Conservation (phyloP, 345 rosid species). For the Camelina laxa region DNA sequence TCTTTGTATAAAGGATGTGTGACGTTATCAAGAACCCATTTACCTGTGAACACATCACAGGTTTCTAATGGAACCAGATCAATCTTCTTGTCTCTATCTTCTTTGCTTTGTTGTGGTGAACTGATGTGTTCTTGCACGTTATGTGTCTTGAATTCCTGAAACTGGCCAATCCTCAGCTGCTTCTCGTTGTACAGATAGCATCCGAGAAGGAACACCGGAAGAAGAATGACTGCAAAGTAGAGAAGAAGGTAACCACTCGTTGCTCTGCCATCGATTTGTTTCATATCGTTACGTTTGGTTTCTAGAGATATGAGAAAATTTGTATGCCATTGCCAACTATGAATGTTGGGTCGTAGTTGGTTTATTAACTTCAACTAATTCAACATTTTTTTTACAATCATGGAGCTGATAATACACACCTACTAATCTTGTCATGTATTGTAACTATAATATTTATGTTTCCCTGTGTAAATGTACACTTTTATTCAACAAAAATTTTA, state of each 20-base stretch:
- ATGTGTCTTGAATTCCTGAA: constrained; percentile 35
- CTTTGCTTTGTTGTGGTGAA: constrained; percentile 23
- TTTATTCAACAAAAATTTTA: background rate
- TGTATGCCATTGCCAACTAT: constrained; percentile 4
- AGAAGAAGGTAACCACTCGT: constrained; percentile 43
- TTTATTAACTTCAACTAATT: constrained; percentile 20
- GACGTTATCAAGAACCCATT: constrained; percentile 73
- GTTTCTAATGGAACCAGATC: constrained; percentile 49
- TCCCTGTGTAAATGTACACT: constrained; percentile 6
- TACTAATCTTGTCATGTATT: constrained; percentile 32
- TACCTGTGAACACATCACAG: constrained; percentile 79
- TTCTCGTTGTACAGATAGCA: constrained; percentile 50
- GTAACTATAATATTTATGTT: background rate
- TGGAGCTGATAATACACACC: constrained; percentile 34
- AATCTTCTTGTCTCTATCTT: constrained; percentile 24
- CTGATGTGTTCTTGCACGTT: constrained; percentile 17
- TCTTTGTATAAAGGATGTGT: constrained; percentile 75
- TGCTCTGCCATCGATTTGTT: constrained; percentile 34
- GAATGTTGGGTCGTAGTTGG: constrained; percentile 14
- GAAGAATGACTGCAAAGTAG: constrained; percentile 38
- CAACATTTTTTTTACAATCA: constrained; percentile 10
- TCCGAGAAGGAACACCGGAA: constrained; percentile 58
- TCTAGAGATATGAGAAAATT: constrained; percentile 20
- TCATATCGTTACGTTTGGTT: constrained; percentile 24
- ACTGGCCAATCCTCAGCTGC: constrained; percentile 36